These are phyloP conservation scores for Neopestalotiopsis sp. DNA, from an alignment of 2,329 filamentous ascomycete species.

Conservation along the genomic window DNA sequence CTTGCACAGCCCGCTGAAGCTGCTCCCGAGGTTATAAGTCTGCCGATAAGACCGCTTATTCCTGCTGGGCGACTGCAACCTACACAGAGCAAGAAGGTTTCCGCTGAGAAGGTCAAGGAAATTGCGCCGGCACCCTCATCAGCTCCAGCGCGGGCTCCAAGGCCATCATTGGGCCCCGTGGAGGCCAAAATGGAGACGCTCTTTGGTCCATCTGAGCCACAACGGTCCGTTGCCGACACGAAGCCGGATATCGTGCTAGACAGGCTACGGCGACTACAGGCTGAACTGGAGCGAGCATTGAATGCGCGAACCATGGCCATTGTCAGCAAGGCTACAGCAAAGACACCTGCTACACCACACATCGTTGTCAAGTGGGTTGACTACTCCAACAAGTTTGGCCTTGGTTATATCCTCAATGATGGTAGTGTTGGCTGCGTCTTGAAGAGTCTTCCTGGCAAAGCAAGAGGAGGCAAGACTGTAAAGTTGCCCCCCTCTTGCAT, in stretches of 20 bases:
- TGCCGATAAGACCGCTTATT: constrained; percentile 26
- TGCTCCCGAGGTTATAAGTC: constrained; percentile 21
- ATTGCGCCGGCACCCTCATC: constrained; percentile 12
- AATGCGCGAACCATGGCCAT: constrained; percentile 69
- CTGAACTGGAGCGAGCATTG: constrained; percentile 66
- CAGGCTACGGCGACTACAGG: constrained; percentile 61
- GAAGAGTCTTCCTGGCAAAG: constrained; percentile 57
- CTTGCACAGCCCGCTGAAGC: constrained; percentile 26
- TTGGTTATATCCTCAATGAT: constrained; percentile 84
- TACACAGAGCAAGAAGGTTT: constrained; percentile 9
- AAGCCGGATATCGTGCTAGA: constrained; percentile 63
- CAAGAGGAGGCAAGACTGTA: constrained; percentile 54
- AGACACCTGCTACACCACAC: constrained; percentile 62
- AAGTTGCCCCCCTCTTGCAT: constrained; percentile 73
- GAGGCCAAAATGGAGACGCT: constrained; percentile 43
- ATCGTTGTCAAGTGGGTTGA: constrained; percentile 85
- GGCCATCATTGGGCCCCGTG: background rate
- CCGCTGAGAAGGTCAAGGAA: constrained; percentile 20
- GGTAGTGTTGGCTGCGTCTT: constrained; percentile 78
- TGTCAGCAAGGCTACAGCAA: constrained; percentile 52
- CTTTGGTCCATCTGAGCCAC: constrained; percentile 61
- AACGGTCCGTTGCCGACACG: constrained; percentile 56
- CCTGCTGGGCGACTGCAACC: constrained; percentile 18
- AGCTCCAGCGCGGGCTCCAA: constrained; percentile 17
- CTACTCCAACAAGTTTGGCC: constrained; percentile 85